phyloP scores from a whole-genome alignment of 2,329 filamentous ascomycete species.

The Cladosporium sp. region DNA sequence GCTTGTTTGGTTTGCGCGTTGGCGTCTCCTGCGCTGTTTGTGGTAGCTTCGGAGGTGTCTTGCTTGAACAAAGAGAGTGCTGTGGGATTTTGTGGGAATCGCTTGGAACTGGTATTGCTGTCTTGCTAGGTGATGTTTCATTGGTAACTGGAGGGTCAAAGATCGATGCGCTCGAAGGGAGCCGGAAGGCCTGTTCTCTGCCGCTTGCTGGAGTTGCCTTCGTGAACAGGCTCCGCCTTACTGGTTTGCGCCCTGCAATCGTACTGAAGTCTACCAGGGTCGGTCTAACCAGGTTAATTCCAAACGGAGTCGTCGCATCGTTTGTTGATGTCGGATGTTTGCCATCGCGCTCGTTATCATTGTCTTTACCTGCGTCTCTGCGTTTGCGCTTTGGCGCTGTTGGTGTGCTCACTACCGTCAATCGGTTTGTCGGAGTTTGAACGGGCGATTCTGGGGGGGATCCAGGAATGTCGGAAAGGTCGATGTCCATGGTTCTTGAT shows the following conservation, averaged over 20 bases:
- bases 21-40: background rate
- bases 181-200: background rate
- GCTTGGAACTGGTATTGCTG: background rate
- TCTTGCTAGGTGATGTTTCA: background rate
- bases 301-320: background rate
- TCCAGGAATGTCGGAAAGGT: background rate
- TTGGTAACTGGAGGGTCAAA: background rate
- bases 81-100: too few relatives aligned
- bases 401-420: background rate
- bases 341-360: background rate
- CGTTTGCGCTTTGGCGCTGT: constrained; percentile 4
- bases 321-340: background rate
- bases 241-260: background rate
- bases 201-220: background rate
- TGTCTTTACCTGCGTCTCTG: background rate
- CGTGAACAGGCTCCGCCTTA: background rate
- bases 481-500: background rate
- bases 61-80: too few relatives aligned
- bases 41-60: background rate
- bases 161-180: background rate
- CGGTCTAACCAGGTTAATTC: background rate
- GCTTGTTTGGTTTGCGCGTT: background rate
- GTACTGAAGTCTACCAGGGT: background rate
- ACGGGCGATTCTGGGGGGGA: background rate
- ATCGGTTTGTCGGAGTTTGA: background rate